A percentile compares a stretch with the other conserved stretches of the same genome.
Conservation (phyloP, 1,284 basidiomycete genomes). For the Sanghuangporus sanghuang region DNA sequence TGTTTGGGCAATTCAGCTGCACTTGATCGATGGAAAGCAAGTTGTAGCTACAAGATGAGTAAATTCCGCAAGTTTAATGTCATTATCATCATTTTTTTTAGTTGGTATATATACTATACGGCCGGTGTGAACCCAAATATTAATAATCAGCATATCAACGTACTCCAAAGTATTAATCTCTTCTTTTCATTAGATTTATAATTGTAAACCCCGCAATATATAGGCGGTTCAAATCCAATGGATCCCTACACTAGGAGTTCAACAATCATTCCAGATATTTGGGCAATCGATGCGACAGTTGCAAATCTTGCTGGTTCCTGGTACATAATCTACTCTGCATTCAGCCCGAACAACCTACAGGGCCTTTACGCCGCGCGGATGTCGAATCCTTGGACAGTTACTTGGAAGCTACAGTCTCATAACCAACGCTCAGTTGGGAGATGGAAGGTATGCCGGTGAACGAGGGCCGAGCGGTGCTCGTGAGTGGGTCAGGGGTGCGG, state of each 20-base stretch:
- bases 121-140: not conserved
- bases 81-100: not conserved
- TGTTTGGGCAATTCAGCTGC: conserved; percentile 22
- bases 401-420: not conserved
- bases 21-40: not conserved
- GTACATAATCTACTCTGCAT: not conserved
- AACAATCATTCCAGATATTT: not conserved
- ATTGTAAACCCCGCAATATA: not conserved
- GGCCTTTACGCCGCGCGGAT: not conserved
- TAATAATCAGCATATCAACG: not conserved
- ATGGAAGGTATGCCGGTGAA: not conserved
- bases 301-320: not conserved
- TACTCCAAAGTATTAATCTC: not conserved
- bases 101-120: not conserved
- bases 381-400: not conserved
- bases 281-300: not conserved
- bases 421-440: not conserved
- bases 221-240: not conserved
- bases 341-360: not conserved
- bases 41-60: not conserved
- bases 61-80: not conserved
- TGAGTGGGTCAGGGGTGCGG: not conserved
- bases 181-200: not conserved
- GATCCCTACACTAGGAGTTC: not conserved
- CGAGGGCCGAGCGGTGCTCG: not conserved